Evolutionary conservation across 2,329 filamentous ascomycete genomes (phyloP).

Genomic region (Sporothrix mexicana): DNA sequence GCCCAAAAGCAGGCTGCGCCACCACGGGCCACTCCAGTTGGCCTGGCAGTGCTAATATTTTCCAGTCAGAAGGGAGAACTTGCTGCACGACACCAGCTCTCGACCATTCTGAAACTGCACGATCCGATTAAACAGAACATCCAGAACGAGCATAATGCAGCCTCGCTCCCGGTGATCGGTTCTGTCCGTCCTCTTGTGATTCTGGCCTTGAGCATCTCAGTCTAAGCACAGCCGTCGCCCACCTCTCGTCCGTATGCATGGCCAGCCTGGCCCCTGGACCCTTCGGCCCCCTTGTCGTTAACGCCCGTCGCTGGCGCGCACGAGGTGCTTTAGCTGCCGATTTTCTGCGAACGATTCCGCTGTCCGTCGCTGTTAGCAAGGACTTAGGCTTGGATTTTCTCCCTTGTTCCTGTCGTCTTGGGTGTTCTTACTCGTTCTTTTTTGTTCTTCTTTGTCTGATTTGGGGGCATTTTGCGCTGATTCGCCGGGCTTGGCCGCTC

Average conservation of each 20-base stretch:
- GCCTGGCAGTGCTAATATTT: background rate
- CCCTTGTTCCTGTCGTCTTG: background rate
- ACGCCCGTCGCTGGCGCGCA: background rate
- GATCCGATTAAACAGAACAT: background rate
- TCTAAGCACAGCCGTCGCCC: too few relatives aligned
- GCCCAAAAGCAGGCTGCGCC: constrained; percentile 12
- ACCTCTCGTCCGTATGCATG: too few relatives aligned
- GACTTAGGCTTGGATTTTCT: background rate
- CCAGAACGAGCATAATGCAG: background rate
- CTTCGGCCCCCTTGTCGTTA: background rate
- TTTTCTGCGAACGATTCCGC: constrained; percentile 15
- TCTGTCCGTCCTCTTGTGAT: background rate
- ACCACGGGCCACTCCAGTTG: background rate
- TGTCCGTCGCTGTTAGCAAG: background rate
- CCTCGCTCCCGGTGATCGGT: background rate
- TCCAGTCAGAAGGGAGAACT: background rate
- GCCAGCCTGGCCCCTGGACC: background rate
- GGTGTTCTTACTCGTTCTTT: too few relatives aligned
- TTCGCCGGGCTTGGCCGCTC: constrained; percentile 2
- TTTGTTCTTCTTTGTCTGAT: background rate
- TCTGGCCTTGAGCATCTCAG: too few relatives aligned
- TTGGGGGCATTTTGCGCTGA: background rate
- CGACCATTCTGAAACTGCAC: background rate
- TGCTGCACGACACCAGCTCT: background rate
- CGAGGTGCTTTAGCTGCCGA: constrained; percentile 6